Conservation (phyloP, 768 basidiomycete genomes). For the Goffeauzyma gilvescens region DNA sequence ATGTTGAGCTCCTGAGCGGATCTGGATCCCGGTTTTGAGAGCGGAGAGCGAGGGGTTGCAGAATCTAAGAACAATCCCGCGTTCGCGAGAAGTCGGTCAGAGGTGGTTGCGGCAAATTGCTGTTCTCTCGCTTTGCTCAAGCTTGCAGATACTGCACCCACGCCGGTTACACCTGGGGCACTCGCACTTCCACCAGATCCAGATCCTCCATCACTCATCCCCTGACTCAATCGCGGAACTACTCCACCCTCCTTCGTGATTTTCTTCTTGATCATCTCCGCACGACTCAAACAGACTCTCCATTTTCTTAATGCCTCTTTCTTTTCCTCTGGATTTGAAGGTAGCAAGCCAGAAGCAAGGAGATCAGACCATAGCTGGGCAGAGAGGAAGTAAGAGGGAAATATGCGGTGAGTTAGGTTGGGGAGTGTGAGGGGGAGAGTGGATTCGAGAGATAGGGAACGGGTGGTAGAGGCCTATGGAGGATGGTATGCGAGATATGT, state of each 20-base stretch:
- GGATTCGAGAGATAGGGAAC: slow-evolving; percentile 5
- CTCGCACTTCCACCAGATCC: background rate
- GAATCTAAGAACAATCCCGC: too few species aligned
- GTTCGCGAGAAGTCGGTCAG: background rate
- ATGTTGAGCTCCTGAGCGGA: too few species aligned
- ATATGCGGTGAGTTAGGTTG: slow-evolving; percentile 1
- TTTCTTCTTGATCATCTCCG: slow-evolving; percentile 25
- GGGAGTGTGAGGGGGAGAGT: background rate
- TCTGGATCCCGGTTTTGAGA: too few species aligned
- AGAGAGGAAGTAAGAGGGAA: slow-evolving; percentile 5
- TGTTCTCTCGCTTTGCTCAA: slow-evolving; percentile 1
- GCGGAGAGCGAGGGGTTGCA: too few species aligned
- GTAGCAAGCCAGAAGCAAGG: slow-evolving; percentile 5
- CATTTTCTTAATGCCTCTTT: slow-evolving; percentile 22
- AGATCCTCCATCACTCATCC: background rate
- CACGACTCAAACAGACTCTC: slow-evolving; percentile 26
- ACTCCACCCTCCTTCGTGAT: slow-evolving; percentile 22
- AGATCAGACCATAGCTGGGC: slow-evolving; percentile 8
- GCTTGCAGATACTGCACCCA: too few species aligned
- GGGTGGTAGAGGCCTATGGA: slow-evolving; percentile 4
- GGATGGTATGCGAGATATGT: too few species aligned
- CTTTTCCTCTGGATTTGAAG: background rate
- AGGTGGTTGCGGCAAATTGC: background rate
- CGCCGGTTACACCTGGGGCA: slow-evolving; percentile 12
- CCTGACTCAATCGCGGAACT: too few species aligned